These are phyloP conservation scores for Cladosporium sphaerospermum DNA, from an alignment of 2,329 filamentous ascomycete genomes.

Conservation along the genomic window DNA sequence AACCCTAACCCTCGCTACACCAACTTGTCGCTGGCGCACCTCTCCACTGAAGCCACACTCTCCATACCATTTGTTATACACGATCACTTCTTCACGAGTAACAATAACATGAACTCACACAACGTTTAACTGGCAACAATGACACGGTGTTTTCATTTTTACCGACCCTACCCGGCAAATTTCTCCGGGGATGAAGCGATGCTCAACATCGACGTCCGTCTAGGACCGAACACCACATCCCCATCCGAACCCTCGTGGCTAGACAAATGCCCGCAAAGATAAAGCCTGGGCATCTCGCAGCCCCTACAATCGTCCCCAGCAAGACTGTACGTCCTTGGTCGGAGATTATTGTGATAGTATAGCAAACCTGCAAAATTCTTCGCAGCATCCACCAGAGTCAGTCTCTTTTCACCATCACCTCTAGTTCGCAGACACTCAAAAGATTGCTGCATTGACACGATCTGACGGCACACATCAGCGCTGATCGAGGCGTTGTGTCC, in stretches of 20 bases:
- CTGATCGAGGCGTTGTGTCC: not conserved
- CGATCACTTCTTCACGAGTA: too few relatives aligned
- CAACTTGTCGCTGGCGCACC: too few relatives aligned
- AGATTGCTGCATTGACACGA: not conserved
- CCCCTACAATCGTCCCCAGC: not conserved
- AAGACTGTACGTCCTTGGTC: not conserved
- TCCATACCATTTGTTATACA: too few relatives aligned
- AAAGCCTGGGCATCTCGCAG: not conserved
- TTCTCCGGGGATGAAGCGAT: too few relatives aligned
- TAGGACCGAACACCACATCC: too few relatives aligned
- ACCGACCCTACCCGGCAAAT: too few relatives aligned
- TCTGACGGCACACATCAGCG: not conserved
- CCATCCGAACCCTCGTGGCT: not conserved
- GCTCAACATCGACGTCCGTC: too few relatives aligned
- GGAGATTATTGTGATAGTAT: not conserved
- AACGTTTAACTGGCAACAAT: too few relatives aligned
- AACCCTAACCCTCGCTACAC: too few relatives aligned
- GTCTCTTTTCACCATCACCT: not conserved
- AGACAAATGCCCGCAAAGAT: not conserved
- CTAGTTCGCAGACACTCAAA: not conserved
- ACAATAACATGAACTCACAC: too few relatives aligned
- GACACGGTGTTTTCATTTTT: too few relatives aligned
- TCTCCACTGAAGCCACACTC: too few relatives aligned
- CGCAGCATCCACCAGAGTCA: not conserved
- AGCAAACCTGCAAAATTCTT: not conserved